phyloP scores from a whole-genome alignment of 306 rosid genomes.

The Alnus rubra region DNA sequence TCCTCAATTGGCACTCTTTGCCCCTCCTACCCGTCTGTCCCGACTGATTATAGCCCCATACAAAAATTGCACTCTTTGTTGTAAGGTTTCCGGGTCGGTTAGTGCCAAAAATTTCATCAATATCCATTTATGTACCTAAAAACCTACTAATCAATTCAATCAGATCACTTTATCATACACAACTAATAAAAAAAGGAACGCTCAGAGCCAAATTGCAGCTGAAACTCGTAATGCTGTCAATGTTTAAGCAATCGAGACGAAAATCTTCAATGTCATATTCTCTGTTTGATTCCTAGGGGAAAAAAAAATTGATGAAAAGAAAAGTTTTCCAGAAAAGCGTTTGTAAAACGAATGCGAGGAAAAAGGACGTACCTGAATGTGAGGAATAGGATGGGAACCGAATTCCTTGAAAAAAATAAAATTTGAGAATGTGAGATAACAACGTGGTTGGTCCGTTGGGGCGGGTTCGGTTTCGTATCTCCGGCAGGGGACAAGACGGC shows the following conservation, averaged over 20 bases:
- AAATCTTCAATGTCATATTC: not conserved
- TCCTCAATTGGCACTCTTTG: slow-evolving; percentile 68
- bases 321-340: not conserved
- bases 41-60: slow-evolving; percentile 93
- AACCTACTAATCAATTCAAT: slow-evolving; percentile 3
- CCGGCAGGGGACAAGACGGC: not conserved
- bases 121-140: slow-evolving; percentile 51
- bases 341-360: not conserved
- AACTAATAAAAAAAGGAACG: not conserved
- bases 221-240: not conserved
- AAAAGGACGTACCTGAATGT: not conserved
- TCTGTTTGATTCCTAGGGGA: not conserved
- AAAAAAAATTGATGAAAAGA: not conserved
- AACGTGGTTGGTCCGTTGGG: not conserved
- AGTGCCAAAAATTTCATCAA: slow-evolving; percentile 57
- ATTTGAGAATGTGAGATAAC: not conserved
- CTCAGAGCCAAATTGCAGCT: not conserved
- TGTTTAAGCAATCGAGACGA: not conserved
- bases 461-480: not conserved
- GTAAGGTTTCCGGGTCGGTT: slow-evolving; percentile 42
- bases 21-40: slow-evolving; percentile 91
- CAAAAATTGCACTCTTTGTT: slow-evolving; percentile 84
- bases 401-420: not conserved
- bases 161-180: slow-evolving; percentile 6
- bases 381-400: not conserved